phyloP scores from a whole-genome alignment of 495 filamentous ascomycete genomes.

The Cetradonia linearis region DNA sequence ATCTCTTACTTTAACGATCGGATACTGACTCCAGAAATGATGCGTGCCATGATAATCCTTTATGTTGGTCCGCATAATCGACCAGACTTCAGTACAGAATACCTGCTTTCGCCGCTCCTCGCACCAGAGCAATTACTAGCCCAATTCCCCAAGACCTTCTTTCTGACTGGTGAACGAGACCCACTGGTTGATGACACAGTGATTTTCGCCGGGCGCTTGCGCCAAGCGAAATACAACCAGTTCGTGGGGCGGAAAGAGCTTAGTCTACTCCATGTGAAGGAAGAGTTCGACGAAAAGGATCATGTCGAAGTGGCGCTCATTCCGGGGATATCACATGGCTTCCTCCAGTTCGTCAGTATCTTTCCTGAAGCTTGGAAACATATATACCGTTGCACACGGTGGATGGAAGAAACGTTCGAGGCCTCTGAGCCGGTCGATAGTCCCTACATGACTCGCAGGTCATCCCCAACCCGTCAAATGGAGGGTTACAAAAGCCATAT shows the following conservation, averaged over 20 bases:
- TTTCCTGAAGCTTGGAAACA: constrained; percentile 82
- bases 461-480: constrained; percentile 20
- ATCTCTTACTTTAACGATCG: constrained; percentile 97
- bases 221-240: constrained; percentile 66
- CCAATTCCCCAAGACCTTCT: constrained; percentile 80
- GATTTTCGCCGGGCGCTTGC: constrained; percentile 80
- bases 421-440: constrained; percentile 12
- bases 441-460: not conserved
- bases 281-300: constrained; percentile 61
- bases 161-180: constrained; percentile 90
- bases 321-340: constrained; percentile 83
- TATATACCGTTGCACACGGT: constrained; percentile 60
- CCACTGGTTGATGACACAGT: constrained; percentile 94
- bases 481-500: constrained; percentile 1
- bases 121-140: constrained; percentile 76
- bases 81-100: constrained; percentile 87
- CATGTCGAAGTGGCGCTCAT: constrained; percentile 74
- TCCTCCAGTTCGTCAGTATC: constrained; percentile 76
- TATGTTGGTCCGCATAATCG: constrained; percentile 90
- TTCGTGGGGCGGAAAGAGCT: constrained; percentile 53
- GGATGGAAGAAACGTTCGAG: constrained; percentile 66
- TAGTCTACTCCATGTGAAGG: constrained; percentile 42
- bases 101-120: constrained; percentile 75
- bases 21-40: constrained; percentile 92
- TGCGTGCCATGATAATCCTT: constrained; percentile 97